Evolutionary conservation across 371 early-diverging fungal species (phyloP), one percentile per base, ranked within the genome.

Genomic region (Lichtheimia hyalospora): DNA sequence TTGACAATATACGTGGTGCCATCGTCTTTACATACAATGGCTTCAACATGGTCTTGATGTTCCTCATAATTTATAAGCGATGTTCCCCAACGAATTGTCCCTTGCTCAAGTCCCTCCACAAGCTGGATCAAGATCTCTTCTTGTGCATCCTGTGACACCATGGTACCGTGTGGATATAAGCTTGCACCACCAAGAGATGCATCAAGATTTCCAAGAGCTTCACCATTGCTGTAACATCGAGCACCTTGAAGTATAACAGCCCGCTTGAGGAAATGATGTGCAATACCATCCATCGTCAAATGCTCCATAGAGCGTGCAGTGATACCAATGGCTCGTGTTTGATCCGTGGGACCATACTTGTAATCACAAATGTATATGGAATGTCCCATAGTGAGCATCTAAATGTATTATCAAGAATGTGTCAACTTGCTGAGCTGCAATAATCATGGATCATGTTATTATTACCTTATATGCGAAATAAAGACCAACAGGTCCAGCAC

Each of bases 401-500:
- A 34, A 5, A 8, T 10, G 10, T 34, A 8, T 2, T 8, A 34
- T 8, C 5, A 25, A 5, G 10, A 6, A 27, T 27, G 27, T 5
- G 3, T 27, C 3, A 27, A 34, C 8, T 34, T 34, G 2, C 10
- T 34, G 34, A 34, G 6, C 34, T 8, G 8, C 10, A 34, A 10
- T 34, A 3, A n/a, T 27, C 27, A 27, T 24, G 49, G 13, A 21
- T 3, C 18, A 21, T 16, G 0, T 16, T 48, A 8, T 48, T n/a
- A 24, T 24, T 48, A 57, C 57, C 16, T 51, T 43, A 28, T 74
- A 75, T 5, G 73, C 65, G 57, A 74, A 63, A 18, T 62, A 78
- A 0, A 70, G 63, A 10, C 79, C 79, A 15, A 69, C 68, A 10
- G 79, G 79, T 5, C 79, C 79, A 43, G 73, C 75, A 39, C 79